Evolutionary conservation across 2,329 filamentous ascomycete species (phyloP).

Genomic region (Chaetomiaceae sp.): DNA sequence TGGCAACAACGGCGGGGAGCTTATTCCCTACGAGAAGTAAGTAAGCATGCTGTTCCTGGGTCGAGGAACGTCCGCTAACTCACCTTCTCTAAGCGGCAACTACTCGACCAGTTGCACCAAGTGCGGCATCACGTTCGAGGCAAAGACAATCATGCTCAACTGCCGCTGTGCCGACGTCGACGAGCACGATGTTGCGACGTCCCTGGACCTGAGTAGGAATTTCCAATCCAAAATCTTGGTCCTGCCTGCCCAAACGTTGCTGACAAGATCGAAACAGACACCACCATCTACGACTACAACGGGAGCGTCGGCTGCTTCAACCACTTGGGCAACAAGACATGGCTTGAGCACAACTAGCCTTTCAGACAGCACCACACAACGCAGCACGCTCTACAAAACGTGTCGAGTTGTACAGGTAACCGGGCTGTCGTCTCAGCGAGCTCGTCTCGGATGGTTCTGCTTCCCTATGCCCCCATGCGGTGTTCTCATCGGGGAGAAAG

Average conservation of each 20-base stretch:
- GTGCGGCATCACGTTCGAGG: constrained; percentile 18
- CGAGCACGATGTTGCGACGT: not conserved
- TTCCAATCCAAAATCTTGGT: not conserved
- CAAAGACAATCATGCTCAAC: constrained; percentile 22
- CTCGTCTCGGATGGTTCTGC: no score
- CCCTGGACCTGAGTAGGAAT: constrained; percentile 28
- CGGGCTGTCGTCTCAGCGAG: no score
- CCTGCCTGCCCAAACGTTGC: not conserved
- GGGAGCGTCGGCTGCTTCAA: constrained; percentile 38
- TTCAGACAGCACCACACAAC: not conserved
- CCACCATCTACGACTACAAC: constrained; percentile 34
- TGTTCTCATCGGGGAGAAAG: no score
- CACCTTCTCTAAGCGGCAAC: constrained; percentile 19
- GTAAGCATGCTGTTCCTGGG: constrained; percentile 9
- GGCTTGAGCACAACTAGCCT: constrained; percentile 11
- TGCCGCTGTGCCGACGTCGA: constrained; percentile 24
- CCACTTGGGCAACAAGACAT: constrained; percentile 35
- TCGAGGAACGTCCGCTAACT: not conserved
- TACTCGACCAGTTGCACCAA: constrained; percentile 25
- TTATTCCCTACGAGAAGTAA: constrained; percentile 25
- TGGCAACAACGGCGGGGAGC: constrained; percentile 26
- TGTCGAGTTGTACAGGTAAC: no score
- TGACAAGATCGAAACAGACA: constrained; percentile 29
- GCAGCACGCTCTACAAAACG: no score
- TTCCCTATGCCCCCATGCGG: no score